Percentiles rank a stretch among this genome's conserved stretches.
These are phyloP conservation scores for Trypanosoma brucei DNA, from an alignment of 208 protist species.

Conservation along the genomic window DNA sequence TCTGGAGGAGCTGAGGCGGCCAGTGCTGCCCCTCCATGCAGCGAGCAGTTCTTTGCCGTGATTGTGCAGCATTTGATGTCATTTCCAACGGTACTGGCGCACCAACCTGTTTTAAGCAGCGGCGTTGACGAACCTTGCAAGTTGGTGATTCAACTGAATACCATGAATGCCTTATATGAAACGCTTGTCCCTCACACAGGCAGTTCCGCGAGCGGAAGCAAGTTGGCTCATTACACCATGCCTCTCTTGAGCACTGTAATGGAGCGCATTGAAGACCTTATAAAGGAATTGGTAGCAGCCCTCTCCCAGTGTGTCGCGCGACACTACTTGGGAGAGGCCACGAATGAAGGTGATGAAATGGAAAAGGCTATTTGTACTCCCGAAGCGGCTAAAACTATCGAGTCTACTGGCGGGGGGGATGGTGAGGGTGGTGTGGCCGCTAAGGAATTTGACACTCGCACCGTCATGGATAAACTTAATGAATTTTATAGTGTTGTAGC, in stretches of 20 bases:
- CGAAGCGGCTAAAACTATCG: background rate
- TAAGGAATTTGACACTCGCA: slow-evolving; percentile 3
- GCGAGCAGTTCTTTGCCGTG: slow-evolving; percentile 25
- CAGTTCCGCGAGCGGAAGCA: slow-evolving; percentile 15
- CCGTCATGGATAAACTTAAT: slow-evolving; percentile 16
- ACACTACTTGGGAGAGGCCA: slow-evolving; percentile 17
- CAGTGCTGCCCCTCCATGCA: background rate
- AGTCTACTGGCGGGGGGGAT: background rate
- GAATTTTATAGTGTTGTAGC: slow-evolving; percentile 60
- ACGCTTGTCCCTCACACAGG: slow-evolving; percentile 28
- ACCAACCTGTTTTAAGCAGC: slow-evolving; percentile 23
- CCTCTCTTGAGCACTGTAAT: slow-evolving; percentile 17
- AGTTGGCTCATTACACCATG: slow-evolving; percentile 9
- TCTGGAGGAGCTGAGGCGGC: background rate
- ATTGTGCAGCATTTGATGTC: slow-evolving; percentile 42
- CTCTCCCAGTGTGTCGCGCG: slow-evolving; percentile 15
- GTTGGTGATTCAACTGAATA: slow-evolving; percentile 44
- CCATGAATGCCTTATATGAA: slow-evolving; percentile 35
- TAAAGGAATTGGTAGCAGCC: slow-evolving; percentile 8
- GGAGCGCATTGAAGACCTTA: slow-evolving; percentile 20
- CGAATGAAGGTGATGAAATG: background rate
- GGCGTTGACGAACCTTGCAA: slow-evolving; percentile 52
- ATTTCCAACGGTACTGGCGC: slow-evolving; percentile 18
- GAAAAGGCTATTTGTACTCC: background rate
- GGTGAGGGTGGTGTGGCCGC: background rate